Evolutionary conservation across 208 protist species (phyloP).

Genomic region (Wallacemonas sp.): DNA sequence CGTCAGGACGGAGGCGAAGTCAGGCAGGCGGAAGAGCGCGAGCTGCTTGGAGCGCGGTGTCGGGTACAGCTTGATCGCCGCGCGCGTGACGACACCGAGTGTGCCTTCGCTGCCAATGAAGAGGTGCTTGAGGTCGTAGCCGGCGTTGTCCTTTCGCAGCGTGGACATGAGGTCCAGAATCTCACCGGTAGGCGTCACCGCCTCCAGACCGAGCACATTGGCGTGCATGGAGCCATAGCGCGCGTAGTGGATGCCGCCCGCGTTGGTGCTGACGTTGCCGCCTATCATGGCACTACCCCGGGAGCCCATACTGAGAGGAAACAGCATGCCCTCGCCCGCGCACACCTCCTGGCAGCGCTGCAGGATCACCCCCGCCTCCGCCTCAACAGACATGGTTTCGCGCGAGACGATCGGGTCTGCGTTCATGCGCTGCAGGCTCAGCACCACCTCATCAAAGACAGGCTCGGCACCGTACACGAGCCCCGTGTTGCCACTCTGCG

Average conservation of each 20-base stretch:
- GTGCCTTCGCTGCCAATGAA: slow-evolving; percentile 97
- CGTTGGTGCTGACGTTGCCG: slow-evolving; percentile 97
- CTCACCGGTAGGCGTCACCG: slow-evolving; percentile 82
- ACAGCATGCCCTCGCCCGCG: slow-evolving; percentile 70
- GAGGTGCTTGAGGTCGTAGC: slow-evolving; percentile 97
- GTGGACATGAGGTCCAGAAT: slow-evolving; percentile 79
- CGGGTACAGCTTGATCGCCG: slow-evolving; percentile 56
- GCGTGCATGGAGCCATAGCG: slow-evolving; percentile 96
- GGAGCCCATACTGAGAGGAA: slow-evolving; percentile 96
- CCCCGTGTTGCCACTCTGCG: slow-evolving; percentile 98
- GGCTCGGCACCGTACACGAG: slow-evolving; percentile 94
- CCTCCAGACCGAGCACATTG: slow-evolving; percentile 94
- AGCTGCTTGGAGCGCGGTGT: slow-evolving; percentile 78
- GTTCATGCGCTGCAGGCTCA: slow-evolving; percentile 92
- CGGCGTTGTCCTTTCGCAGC: slow-evolving; percentile 96
- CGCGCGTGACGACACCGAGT: slow-evolving; percentile 94
- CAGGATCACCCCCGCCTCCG: slow-evolving; percentile 92
- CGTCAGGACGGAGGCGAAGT: slow-evolving; percentile 74
- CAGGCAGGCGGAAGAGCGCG: slow-evolving; percentile 72
- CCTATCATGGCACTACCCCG: slow-evolving; percentile 97
- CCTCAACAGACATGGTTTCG: slow-evolving; percentile 71
- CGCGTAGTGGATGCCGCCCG: slow-evolving; percentile 95
- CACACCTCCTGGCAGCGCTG: slow-evolving; percentile 87
- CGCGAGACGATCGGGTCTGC: slow-evolving; percentile 68
- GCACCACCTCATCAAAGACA: slow-evolving; percentile 92